phyloP scores from a whole-genome alignment of 2,329 filamentous ascomycete species.

The Trichoderma atrobrunneum region DNA sequence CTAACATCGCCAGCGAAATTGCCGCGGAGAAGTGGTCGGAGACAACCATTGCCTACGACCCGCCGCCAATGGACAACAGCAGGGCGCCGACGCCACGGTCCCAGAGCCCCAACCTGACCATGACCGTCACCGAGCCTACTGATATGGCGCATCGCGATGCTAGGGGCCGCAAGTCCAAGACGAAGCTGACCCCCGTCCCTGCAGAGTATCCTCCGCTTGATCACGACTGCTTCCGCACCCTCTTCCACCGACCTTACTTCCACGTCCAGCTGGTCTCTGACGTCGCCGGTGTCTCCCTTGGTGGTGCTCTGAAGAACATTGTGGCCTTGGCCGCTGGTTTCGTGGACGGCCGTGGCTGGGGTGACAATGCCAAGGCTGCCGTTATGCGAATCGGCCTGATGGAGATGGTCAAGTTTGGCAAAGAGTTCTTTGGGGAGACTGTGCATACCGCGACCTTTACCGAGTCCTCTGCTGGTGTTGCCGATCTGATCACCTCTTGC shows the following conservation, averaged over 20 bases:
- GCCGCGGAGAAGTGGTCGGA: conserved; percentile 95
- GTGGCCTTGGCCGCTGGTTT: conserved; percentile 93
- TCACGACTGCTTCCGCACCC: conserved; percentile 74
- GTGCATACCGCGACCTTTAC: conserved; percentile 85
- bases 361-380: conserved; percentile 97
- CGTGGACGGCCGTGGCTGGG: conserved; percentile 93
- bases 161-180: conserved; percentile 63
- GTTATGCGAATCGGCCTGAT: conserved; percentile 94
- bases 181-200: conserved; percentile 72
- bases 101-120: conserved; percentile 47
- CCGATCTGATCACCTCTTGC: conserved; percentile 92
- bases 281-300: conserved; percentile 93
- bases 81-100: conserved; percentile 59
- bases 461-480: conserved; percentile 93
- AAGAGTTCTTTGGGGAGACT: conserved; percentile 84
- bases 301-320: conserved; percentile 94
- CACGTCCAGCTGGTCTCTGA: conserved; percentile 91
- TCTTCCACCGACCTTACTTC: conserved; percentile 97
- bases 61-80: conserved; percentile 78
- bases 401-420: conserved; percentile 95
- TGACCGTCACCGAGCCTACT: conserved; percentile 50
- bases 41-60: conserved; percentile 95
- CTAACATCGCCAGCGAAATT: conserved; percentile 95
- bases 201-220: conserved; percentile 81
- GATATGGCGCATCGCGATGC: conserved; percentile 66